These are phyloP conservation scores for Ophiostoma triangulosporum DNA, from an alignment of 2,329 filamentous ascomycete species.

Conservation along the genomic window DNA sequence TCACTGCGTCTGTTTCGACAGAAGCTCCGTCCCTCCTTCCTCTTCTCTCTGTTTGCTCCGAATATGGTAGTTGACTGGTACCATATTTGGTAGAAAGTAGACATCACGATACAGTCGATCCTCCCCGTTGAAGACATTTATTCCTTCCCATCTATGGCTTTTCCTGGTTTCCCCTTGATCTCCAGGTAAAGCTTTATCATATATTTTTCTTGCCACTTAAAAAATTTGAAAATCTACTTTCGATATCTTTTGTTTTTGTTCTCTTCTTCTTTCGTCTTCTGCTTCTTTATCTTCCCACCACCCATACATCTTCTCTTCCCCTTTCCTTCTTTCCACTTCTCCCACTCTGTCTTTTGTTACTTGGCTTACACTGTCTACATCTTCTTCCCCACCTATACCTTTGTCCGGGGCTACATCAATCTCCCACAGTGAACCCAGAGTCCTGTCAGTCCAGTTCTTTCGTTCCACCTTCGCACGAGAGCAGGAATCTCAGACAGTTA, in stretches of 20 bases:
- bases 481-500: slow-evolving; percentile 13
- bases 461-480: neutral
- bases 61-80: neutral
- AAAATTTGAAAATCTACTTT: neutral
- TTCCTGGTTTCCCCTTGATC: neutral
- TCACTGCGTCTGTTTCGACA: neutral
- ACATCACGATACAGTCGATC: slow-evolving; percentile 2
- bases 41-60: neutral
- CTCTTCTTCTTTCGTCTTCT: neutral
- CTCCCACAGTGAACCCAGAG: neutral
- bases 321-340: neutral
- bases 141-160: neutral
- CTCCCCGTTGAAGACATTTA: slow-evolving; percentile 4
- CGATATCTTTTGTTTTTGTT: neutral
- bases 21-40: neutral
- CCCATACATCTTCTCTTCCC: neutral
- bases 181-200: neutral
- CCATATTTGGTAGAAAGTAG: slow-evolving; percentile 1
- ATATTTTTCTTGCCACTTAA: slow-evolving; percentile 1
- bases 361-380: slow-evolving; percentile 3
- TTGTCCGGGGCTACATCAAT: slow-evolving; percentile 8
- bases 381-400: slow-evolving; percentile 10
- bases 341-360: neutral
- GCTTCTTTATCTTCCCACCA: too few species aligned
- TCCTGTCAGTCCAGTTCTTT: neutral